These are phyloP conservation scores for Colletotrichum sp. DNA, from an alignment of 2,329 filamentous ascomycete species.

Conservation along the genomic window DNA sequence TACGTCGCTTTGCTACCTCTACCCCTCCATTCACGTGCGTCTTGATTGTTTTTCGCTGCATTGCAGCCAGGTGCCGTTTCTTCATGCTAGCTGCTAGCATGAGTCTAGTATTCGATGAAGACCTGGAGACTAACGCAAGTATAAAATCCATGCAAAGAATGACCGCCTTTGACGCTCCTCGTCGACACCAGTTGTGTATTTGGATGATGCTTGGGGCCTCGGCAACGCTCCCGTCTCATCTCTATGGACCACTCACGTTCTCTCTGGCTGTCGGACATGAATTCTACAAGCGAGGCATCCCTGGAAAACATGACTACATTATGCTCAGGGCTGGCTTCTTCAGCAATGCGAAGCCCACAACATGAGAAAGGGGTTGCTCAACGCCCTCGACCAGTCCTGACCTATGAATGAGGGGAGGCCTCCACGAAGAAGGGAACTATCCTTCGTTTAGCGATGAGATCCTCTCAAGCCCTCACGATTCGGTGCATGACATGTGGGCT, in stretches of 20 bases:
- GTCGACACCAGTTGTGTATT: background rate
- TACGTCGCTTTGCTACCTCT: background rate
- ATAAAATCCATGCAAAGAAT: background rate
- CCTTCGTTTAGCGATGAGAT: background rate
- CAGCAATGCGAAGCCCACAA: background rate
- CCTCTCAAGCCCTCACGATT: background rate
- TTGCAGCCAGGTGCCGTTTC: background rate
- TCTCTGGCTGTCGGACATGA: background rate
- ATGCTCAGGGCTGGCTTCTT: background rate
- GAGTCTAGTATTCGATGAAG: background rate
- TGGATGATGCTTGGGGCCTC: background rate
- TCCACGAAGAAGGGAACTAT: background rate
- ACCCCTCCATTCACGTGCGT: conserved; percentile 19
- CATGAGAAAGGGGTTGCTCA: background rate
- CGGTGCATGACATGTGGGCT: background rate
- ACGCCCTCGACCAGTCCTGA: background rate
- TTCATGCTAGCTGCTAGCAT: background rate
- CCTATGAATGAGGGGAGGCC: background rate
- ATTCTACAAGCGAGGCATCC: background rate
- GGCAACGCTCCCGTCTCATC: background rate
- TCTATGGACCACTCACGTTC: background rate
- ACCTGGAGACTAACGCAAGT: background rate
- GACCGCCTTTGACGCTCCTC: background rate
- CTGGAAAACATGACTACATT: background rate
- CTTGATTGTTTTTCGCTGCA: background rate